phyloP scores from a whole-genome alignment of 2,329 filamentous ascomycete species.

The Colletotrichum agaves region DNA sequence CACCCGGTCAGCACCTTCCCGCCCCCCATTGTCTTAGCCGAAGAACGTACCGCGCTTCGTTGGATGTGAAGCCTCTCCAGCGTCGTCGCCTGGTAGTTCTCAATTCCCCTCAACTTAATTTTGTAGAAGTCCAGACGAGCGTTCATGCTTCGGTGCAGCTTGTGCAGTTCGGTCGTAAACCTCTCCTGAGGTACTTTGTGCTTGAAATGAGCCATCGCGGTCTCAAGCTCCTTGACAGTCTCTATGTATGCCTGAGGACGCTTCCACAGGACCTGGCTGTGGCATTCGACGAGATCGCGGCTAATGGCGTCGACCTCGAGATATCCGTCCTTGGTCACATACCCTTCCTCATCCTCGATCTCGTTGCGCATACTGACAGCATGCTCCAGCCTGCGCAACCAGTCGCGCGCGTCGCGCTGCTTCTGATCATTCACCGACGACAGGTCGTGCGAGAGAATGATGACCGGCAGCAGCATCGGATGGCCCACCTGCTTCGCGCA shows the following conservation, averaged over 20 bases:
- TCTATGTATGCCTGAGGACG: constrained; percentile 69
- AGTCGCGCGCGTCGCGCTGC: constrained; percentile 71
- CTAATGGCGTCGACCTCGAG: constrained; percentile 70
- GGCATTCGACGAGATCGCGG: constrained; percentile 71
- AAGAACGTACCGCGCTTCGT: constrained; percentile 64
- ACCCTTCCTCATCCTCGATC: constrained; percentile 65
- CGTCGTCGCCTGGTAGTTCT: constrained; percentile 72
- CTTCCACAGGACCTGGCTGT: constrained; percentile 71
- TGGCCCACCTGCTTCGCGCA: constrained; percentile 64
- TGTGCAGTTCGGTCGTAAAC: constrained; percentile 48
- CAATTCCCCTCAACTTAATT: constrained; percentile 69
- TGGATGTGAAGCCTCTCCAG: constrained; percentile 70
- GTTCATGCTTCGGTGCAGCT: constrained; percentile 63
- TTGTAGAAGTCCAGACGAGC: constrained; percentile 69
- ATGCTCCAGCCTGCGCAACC: constrained; percentile 70
- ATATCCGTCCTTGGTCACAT: constrained; percentile 60
- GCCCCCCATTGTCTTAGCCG: background rate
- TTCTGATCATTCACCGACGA: constrained; percentile 67
- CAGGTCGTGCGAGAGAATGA: constrained; percentile 69
- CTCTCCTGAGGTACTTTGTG: constrained; percentile 43
- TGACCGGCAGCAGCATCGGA: constrained; percentile 67
- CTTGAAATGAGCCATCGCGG: constrained; percentile 58
- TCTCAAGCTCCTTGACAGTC: constrained; percentile 60
- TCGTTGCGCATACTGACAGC: constrained; percentile 70
- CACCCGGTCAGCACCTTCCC: constrained; percentile 5